Evolutionary conservation across 176 grass and related monocot species (phyloP).

Genomic region (barley (Hordeum vulgare)): MorexV3_pseudomolecules_assembly NC_058522.1:336877505-336878004

Average conservation of each 20-base stretch:
- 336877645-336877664: neutral
- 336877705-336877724: constrained; percentile 30
- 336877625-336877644: neutral
- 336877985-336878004: too few species aligned
- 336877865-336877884: too few species aligned
- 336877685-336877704: constrained; percentile 1
- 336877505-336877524: neutral
- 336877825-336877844: neutral
- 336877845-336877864: neutral
- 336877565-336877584: constrained; percentile 52
- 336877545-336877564: constrained; percentile 2
- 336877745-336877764: constrained; percentile 41
- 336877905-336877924: too few species aligned
- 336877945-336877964: too few species aligned
- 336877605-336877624: constrained; percentile 38
- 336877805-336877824: neutral
- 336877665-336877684: neutral
- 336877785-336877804: constrained; percentile 44
- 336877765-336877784: constrained; percentile 36
- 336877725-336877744: constrained; percentile 61
- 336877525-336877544: constrained; percentile 6
- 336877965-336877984: too few species aligned
- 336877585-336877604: constrained; percentile 51
- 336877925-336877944: too few species aligned
- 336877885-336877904: too few species aligned